Base-by-base conservation (phyloP, 2,329 filamentous ascomycete genomes). In the Pyrenophora tritici-repentis region DNA sequence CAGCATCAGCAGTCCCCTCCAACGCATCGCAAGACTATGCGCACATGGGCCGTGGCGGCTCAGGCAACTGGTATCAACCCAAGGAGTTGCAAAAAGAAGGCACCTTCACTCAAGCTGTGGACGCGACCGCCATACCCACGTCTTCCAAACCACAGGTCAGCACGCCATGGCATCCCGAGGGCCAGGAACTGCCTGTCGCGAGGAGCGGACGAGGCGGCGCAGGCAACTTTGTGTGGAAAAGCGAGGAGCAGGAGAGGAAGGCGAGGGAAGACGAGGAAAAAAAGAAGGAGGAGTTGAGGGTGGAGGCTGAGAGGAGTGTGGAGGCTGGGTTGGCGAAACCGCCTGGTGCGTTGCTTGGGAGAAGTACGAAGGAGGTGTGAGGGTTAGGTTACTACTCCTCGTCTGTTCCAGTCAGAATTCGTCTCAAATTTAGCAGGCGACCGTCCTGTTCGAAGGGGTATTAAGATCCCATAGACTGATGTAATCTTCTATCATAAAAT, bases 21-120 rank as follows among this genome's bases (percentile, higher is more conserved):
- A 67, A 45, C 17, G 38, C 55, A n/a, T 39, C 59, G 8, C 70
- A 72, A 56, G 67, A 75, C 45, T 78, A 78, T 58, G 74, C 76
- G 4, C 74, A 77, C 55, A 74, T 67, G 42, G 77, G 77, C 31
- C 70, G 77, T 34, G 77, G 77, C 34, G 78, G 78, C 33, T 73
- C 74, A 4, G 78, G 77, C 3, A 79, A 80, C 62, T 78, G 70
- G 67, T 79, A 77, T 59, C 71, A 73, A 34, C 77, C 77, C 22
- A 62, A 68, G 26, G 65, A 73, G 24, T 66, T 79, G 18, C 61
- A 62, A 9, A 55, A 72, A 46, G 72, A 66, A 6, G 77, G 77
- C 42, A 68, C 65, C 4, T 79, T 78, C 57, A 59, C 59, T 6
- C 54, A 64, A 12, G 47, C 65, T 20, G 31, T 38, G 39, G 70